Conservation (phyloP, 352 stramenopile species). For the Elongisporangium undulatum region DNA sequence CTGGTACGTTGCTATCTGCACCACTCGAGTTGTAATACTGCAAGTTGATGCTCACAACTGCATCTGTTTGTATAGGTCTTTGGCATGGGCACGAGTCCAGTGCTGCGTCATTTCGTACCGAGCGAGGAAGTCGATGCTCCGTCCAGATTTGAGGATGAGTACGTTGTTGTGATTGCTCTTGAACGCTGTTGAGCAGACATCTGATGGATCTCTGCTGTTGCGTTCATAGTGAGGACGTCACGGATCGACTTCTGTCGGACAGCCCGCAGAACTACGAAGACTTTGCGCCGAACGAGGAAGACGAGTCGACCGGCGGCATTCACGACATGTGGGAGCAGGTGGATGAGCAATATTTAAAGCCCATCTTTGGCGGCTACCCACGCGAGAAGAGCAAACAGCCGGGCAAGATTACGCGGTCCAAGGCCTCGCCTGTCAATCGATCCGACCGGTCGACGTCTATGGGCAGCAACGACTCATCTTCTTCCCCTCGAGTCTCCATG, state of each 20-base stretch:
- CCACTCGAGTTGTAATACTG: too few relatives aligned
- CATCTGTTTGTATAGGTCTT: slow-evolving; percentile 47
- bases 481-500: slow-evolving; percentile 29
- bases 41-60: not conserved
- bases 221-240: slow-evolving; percentile 26
- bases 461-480: not conserved
- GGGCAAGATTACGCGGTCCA: slow-evolving; percentile 16
- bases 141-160: slow-evolving; percentile 32
- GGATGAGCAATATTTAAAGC: slow-evolving; percentile 75
- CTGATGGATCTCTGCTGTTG: not conserved
- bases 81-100: slow-evolving; percentile 64
- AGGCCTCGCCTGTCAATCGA: slow-evolving; percentile 5
- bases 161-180: slow-evolving; percentile 10
- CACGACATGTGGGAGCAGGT: slow-evolving; percentile 56
- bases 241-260: slow-evolving; percentile 49
- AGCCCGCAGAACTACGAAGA: slow-evolving; percentile 46
- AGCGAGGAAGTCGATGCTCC: slow-evolving; percentile 15
- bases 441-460: not conserved
- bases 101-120: slow-evolving; percentile 50
- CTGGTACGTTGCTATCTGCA: slow-evolving; percentile 40
- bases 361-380: slow-evolving; percentile 49
- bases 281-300: slow-evolving; percentile 36
- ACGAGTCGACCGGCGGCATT: slow-evolving; percentile 38
- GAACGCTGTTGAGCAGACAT: not conserved
- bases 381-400: slow-evolving; percentile 18